A percentile compares a stretch with the other conserved stretches of the same genome.
Conservation (phyloP, 805 yeast species). For the Monosporozyma aquatica region DNA sequence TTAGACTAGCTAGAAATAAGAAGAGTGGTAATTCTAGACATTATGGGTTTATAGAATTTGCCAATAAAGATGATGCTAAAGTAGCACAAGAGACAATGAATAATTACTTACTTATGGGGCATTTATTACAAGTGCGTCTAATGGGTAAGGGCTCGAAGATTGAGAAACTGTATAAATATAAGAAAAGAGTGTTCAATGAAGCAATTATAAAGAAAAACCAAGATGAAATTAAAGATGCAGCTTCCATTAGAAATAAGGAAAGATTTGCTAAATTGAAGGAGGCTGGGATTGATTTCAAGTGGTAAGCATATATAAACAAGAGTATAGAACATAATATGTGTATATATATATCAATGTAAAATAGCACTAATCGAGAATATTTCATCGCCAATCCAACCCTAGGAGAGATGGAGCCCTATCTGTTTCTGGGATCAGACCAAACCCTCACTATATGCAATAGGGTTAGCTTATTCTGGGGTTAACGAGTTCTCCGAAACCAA, state of each 20-base stretch:
- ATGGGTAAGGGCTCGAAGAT: conserved; percentile 41
- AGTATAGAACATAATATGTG: background rate
- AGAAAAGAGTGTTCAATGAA: conserved; percentile 28
- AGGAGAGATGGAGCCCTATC: too few species aligned
- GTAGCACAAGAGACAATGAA: conserved; percentile 94
- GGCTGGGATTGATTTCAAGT: conserved; percentile 33
- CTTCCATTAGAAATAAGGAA: conserved; percentile 27
- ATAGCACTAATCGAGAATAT: too few species aligned
- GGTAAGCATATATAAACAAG: conserved; percentile 11
- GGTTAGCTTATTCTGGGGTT: too few species aligned
- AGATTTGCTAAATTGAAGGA: conserved; percentile 29
- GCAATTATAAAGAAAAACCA: conserved; percentile 25
- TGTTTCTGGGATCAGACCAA: too few species aligned
- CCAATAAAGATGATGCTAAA: conserved; percentile 62
- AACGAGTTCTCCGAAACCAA: too few species aligned
- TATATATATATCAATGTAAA: background rate
- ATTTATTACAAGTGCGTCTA: conserved; percentile 60
- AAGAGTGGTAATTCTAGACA: conserved; percentile 87
- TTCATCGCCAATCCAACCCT: too few species aligned
- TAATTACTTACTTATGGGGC: conserved; percentile 83
- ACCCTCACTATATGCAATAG: too few species aligned
- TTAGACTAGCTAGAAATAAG: conserved; percentile 79
- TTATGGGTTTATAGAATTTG: conserved; percentile 84
- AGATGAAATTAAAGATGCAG: conserved; percentile 27
- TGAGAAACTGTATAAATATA: conserved; percentile 31